Percentiles rank a stretch among this genome's conserved stretches.
These are phyloP conservation scores for Oryza rufipogon DNA, from an alignment of 176 grass and related monocot genomes.

Conservation along the genomic window DNA sequence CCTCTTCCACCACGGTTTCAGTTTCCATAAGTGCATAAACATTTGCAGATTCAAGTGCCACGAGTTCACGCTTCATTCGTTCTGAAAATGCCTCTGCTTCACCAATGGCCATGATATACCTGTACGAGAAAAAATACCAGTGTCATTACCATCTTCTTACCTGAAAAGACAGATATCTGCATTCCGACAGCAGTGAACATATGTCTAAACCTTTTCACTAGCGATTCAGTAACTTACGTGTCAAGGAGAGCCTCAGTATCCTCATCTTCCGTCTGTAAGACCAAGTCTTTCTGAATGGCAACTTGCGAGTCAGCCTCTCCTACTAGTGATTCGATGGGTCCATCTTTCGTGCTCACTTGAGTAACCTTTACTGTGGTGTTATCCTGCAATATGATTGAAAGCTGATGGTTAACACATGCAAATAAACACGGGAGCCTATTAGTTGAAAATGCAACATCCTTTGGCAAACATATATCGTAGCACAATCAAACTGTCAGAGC, in stretches of 20 bases:
- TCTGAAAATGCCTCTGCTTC: constrained; percentile 98
- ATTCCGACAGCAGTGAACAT: constrained; percentile 17
- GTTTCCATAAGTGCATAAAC: constrained; percentile 88
- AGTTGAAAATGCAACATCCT: no score
- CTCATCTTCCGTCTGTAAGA: constrained; percentile 87
- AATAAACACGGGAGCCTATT: background rate
- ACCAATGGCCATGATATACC: constrained; percentile 91
- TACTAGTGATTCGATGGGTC: constrained; percentile 52
- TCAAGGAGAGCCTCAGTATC: constrained; percentile 80
- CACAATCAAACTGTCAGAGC: no score
- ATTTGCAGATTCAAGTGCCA: constrained; percentile 95
- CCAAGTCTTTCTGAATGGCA: constrained; percentile 75
- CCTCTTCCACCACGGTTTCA: constrained; percentile 88
- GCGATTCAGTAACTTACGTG: constrained; percentile 56
- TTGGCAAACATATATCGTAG: no score
- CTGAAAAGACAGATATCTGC: constrained; percentile 8
- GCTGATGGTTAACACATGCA: background rate
- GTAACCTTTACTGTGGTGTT: constrained; percentile 57
- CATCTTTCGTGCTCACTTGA: constrained; percentile 52
- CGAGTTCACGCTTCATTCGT: constrained; percentile 92
- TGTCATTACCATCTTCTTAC: background rate
- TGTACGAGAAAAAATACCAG: constrained; percentile 3
- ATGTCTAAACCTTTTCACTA: background rate
- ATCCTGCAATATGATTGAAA: constrained; percentile 52
- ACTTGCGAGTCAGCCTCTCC: constrained; percentile 56